Conservation (phyloP, 1,284 basidiomycete genomes). For the Marasmius tenuissimus region DNA sequence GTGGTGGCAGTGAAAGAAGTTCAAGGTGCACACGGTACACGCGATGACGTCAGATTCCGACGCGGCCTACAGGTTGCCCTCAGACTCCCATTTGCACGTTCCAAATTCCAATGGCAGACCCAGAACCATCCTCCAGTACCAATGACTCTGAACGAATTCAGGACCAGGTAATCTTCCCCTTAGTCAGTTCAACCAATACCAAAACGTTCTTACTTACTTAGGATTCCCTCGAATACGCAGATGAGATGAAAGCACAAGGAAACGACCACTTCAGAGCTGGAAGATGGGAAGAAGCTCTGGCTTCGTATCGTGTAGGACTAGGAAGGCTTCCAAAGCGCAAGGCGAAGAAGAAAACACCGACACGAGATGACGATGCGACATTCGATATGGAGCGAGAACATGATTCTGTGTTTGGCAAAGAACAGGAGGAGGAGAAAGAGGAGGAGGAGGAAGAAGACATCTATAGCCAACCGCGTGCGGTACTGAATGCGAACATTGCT, state of each 20-base stretch:
- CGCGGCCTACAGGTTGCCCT: too few relatives aligned
- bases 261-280: constrained; percentile 51
- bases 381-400: background rate
- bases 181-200: background rate
- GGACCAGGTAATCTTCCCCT: too few relatives aligned
- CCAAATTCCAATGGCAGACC: too few relatives aligned
- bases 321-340: constrained; percentile 52
- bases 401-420: background rate
- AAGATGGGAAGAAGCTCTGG: constrained; percentile 67
- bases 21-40: background rate
- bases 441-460: constrained; percentile 15
- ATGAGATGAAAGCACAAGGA: constrained; percentile 61
- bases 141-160: too few relatives aligned
- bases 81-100: too few relatives aligned
- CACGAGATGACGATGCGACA: background rate
- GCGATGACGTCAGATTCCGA: too few relatives aligned
- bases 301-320: constrained; percentile 59
- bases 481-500: constrained; percentile 78
- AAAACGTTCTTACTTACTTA: constrained; percentile 20
- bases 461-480: constrained; percentile 57
- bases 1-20: background rate
- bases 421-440: constrained; percentile 9
- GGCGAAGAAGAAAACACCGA: constrained; percentile 11
- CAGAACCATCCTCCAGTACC: too few relatives aligned
- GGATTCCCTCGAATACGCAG: constrained; percentile 49